Percentiles rank a stretch among this genome's conserved stretches.
Conservation (phyloP, 257 asterid genomes). For the Petunia axillaris region DNA sequence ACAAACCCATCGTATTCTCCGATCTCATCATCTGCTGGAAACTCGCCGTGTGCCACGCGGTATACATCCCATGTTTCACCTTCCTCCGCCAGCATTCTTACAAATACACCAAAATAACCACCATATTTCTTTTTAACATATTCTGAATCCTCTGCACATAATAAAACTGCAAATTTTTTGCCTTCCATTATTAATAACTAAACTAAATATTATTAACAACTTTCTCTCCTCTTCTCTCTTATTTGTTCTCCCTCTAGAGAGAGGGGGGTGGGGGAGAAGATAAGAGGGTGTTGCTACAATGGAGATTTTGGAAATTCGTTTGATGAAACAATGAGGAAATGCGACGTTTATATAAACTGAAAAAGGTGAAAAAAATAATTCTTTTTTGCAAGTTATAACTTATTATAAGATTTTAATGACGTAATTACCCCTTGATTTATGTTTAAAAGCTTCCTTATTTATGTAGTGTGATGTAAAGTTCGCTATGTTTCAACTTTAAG, state of each 20-base stretch:
- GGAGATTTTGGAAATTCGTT: background rate
- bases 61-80: slow-evolving; percentile 80
- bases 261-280: slow-evolving; percentile 27
- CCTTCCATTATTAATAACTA: slow-evolving; percentile 55
- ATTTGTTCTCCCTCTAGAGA: slow-evolving; percentile 1
- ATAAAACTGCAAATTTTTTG: slow-evolving; percentile 64
- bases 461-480: background rate
- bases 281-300: background rate
- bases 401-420: background rate
- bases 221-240: slow-evolving; percentile 17
- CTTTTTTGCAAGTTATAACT: slow-evolving; percentile 39
- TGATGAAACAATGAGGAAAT: background rate
- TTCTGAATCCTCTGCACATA: slow-evolving; percentile 90
- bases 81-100: slow-evolving; percentile 80
- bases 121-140: slow-evolving; percentile 88
- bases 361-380: background rate
- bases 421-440: background rate
- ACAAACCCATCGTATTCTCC: slow-evolving; percentile 71
- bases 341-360: slow-evolving; percentile 28
- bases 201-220: background rate
- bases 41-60: slow-evolving; percentile 67
- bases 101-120: slow-evolving; percentile 84
- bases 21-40: slow-evolving; percentile 78
- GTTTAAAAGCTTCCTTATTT: background rate
- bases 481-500: background rate